Percentiles rank a stretch among this genome's conserved stretches.
Evolutionary conservation across 2,329 filamentous ascomycete species (phyloP).

Genomic region (Cadophora sp.): DNA sequence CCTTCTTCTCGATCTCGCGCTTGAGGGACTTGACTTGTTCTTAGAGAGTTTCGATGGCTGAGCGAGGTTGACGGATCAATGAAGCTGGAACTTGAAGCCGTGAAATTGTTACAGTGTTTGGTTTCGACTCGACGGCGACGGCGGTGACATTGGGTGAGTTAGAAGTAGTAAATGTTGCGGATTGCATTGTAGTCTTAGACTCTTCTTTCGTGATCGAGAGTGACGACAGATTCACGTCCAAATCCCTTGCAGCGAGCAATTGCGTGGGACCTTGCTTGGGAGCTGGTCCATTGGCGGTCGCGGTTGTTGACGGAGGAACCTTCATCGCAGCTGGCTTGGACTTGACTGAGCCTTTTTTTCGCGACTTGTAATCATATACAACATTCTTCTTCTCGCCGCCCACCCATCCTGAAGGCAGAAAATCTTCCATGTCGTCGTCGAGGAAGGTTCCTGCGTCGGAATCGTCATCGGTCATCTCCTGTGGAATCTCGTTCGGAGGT

Average conservation of each 20-base stretch:
- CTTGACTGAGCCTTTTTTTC: background rate
- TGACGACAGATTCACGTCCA: background rate
- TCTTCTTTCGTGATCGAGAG: background rate
- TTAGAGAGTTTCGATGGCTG: slow-evolving; percentile 3
- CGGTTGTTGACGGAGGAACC: background rate
- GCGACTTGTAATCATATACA: background rate
- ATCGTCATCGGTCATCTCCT: background rate
- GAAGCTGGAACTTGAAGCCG: slow-evolving; percentile 2
- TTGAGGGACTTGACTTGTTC: slow-evolving; percentile 7
- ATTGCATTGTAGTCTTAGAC: background rate
- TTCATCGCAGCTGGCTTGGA: background rate
- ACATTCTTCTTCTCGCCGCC: background rate
- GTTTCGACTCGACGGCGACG: background rate
- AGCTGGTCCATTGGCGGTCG: background rate
- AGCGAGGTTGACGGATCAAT: background rate
- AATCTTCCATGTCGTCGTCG: slow-evolving; percentile 23
- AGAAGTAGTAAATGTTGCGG: background rate
- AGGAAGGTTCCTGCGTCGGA: slow-evolving; percentile 16
- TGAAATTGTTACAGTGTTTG: background rate
- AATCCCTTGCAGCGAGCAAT: background rate
- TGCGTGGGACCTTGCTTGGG: background rate
- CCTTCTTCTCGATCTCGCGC: slow-evolving; percentile 10
- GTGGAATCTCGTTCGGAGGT: background rate
- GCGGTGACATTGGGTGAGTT: background rate
- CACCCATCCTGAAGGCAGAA: slow-evolving; percentile 7